These are phyloP conservation scores for Hypoxylon rubiginosum DNA, from an alignment of 2,329 filamentous ascomycete genomes.

Conservation along the genomic window DNA sequence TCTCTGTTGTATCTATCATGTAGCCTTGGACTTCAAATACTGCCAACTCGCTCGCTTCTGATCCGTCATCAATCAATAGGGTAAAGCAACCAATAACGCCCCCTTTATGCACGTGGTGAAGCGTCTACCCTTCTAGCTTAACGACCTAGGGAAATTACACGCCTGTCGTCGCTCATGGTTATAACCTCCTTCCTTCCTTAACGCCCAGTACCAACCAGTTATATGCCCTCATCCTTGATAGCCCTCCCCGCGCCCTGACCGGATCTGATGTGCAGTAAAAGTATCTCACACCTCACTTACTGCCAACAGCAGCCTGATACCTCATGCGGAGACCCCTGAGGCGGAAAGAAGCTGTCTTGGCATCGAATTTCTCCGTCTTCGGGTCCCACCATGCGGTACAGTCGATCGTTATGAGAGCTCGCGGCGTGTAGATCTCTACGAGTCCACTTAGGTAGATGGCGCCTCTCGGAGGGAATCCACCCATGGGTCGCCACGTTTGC, in stretches of 20 bases:
- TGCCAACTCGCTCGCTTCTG: conserved; percentile 31
- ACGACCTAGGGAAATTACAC: conserved; percentile 7
- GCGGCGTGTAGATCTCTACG: conserved; percentile 65
- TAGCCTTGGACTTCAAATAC: conserved; percentile 9
- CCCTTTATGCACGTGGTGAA: conserved; percentile 28
- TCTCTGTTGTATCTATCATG: conserved; percentile 37
- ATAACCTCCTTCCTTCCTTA: conserved; percentile 11
- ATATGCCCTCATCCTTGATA: conserved; percentile 1
- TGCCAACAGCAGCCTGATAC: conserved; percentile 31
- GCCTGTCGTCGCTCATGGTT: conserved; percentile 9
- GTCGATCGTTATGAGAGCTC: conserved; percentile 63
- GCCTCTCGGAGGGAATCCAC: conserved; percentile 62
- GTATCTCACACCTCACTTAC: conserved; percentile 33
- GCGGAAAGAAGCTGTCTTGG: conserved; percentile 24
- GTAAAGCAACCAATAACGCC: conserved; percentile 31
- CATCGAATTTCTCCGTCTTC: conserved; percentile 62
- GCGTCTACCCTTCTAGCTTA: conserved; percentile 13
- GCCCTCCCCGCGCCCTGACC: background rate
- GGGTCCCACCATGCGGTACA: conserved; percentile 69
- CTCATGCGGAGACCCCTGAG: conserved; percentile 37
- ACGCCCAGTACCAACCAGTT: conserved; percentile 25
- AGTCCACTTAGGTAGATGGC: conserved; percentile 67
- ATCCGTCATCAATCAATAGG: conserved; percentile 16
- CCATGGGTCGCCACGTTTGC: conserved; percentile 62
- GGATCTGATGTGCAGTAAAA: background rate